Conservation (phyloP, 1,284 basidiomycete genomes). For the Austroboletus novae-zelandiae region DNA sequence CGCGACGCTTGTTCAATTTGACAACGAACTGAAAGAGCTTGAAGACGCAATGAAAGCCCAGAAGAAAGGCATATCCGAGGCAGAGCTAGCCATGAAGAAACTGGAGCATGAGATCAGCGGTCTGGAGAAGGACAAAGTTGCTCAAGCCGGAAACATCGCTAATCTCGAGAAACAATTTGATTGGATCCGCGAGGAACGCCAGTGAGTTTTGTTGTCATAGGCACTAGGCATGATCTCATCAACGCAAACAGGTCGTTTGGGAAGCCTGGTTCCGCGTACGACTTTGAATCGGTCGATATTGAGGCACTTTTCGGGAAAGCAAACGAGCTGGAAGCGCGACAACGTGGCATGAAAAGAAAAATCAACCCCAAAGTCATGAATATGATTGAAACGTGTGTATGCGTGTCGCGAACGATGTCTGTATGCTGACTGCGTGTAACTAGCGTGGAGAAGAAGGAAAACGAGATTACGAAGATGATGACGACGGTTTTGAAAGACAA, state of each 20-base stretch:
- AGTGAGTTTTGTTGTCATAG: slow-evolving; percentile 42
- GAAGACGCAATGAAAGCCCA: slow-evolving; percentile 81
- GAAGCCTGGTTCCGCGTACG: slow-evolving; percentile 77
- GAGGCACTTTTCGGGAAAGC: slow-evolving; percentile 63
- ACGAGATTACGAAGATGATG: slow-evolving; percentile 85
- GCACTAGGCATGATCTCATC: not conserved
- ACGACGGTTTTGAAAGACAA: slow-evolving; percentile 91
- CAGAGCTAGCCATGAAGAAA: slow-evolving; percentile 65
- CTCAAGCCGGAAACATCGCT: slow-evolving; percentile 44
- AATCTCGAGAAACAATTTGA: slow-evolving; percentile 79
- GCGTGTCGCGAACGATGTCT: not conserved
- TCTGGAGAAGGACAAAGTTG: slow-evolving; percentile 53
- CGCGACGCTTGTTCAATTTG: slow-evolving; percentile 84
- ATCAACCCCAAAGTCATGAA: slow-evolving; percentile 95
- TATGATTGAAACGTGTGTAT: slow-evolving; percentile 87
- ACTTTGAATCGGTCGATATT: slow-evolving; percentile 79
- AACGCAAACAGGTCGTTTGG: slow-evolving; percentile 67
- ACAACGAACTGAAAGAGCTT: slow-evolving; percentile 83
- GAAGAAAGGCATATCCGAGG: slow-evolving; percentile 72
- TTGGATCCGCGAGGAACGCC: slow-evolving; percentile 88
- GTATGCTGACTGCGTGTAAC: not conserved
- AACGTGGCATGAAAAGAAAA: slow-evolving; percentile 91
- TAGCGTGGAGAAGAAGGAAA: slow-evolving; percentile 95
- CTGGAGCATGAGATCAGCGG: slow-evolving; percentile 52
- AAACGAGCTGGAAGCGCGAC: slow-evolving; percentile 75